These are phyloP conservation scores for Malassezia japonica DNA, from an alignment of 1,284 basidiomycete genomes.

Conservation along the genomic window DNA sequence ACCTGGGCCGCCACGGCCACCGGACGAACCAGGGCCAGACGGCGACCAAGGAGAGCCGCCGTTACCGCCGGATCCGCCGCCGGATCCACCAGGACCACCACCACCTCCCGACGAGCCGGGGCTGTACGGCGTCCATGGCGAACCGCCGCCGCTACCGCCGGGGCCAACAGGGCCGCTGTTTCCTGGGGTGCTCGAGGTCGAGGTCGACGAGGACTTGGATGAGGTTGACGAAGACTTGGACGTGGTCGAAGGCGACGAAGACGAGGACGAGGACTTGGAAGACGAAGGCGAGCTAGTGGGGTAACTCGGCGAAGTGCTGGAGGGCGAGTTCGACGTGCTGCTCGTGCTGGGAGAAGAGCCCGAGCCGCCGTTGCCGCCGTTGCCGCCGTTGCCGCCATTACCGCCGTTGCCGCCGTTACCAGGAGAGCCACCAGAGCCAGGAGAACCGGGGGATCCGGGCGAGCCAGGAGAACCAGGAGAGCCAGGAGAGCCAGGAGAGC, in stretches of 20 bases:
- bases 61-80: background rate
- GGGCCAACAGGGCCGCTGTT: background rate
- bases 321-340: no score
- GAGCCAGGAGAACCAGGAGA: background rate
- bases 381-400: no score
- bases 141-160: background rate
- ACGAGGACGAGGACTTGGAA: no score
- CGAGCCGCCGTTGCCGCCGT: no score
- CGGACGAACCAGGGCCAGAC: background rate
- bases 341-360: no score
- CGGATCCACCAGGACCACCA: background rate
- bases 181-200: background rate
- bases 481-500: background rate
- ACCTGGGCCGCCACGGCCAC: conserved; percentile 8
- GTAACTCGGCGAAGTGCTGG: no score
- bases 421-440: no score
- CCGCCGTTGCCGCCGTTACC: conserved; percentile 2
- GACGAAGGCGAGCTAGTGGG: no score
- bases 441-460: background rate
- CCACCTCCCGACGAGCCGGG: background rate
- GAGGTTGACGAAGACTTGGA: no score
- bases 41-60: background rate
- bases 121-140: no score
- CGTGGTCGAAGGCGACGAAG: background rate
- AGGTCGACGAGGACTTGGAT: no score